phyloP scores from a whole-genome alignment of 1,284 basidiomycete genomes.

The Puccinia brachypodii region DNA sequence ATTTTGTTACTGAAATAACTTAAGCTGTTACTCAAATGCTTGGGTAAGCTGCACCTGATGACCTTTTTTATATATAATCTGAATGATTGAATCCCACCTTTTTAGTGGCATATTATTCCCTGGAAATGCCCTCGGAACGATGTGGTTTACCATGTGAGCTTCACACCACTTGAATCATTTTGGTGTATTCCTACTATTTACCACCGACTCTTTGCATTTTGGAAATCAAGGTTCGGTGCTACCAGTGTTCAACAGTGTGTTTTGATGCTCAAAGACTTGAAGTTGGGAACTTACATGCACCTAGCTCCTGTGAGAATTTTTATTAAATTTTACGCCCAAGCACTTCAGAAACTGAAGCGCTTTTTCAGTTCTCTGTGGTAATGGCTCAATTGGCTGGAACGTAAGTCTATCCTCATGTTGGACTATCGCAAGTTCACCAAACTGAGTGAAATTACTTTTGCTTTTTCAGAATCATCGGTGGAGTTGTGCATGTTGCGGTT shows the following conservation, averaged over 20 bases:
- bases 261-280: conserved; percentile 43
- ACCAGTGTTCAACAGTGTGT: conserved; percentile 30
- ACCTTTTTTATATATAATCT: background rate
- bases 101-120: conserved; percentile 30
- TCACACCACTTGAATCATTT: background rate
- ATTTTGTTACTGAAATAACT: background rate
- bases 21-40: conserved; percentile 29
- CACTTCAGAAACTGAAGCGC: background rate
- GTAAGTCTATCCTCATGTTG: background rate
- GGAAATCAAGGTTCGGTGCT: conserved; percentile 18
- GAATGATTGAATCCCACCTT: background rate
- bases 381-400: conserved; percentile 37
- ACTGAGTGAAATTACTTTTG: background rate
- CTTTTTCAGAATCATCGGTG: conserved; percentile 17
- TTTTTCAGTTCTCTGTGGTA: conserved; percentile 14
- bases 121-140: conserved; percentile 39
- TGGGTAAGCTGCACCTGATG: conserved; percentile 9
- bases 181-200: background rate
- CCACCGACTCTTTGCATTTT: background rate
- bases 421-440: background rate
- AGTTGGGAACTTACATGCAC: conserved; percentile 38
- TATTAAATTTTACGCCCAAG: background rate
- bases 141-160: conserved; percentile 42
- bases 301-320: conserved; percentile 15
- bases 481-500: conserved; percentile 18